Evolutionary conservation across 1,284 basidiomycete genomes (phyloP), one percentile per base, ranked within the genome.

Genomic region (Apiotrichum siamense): DNA sequence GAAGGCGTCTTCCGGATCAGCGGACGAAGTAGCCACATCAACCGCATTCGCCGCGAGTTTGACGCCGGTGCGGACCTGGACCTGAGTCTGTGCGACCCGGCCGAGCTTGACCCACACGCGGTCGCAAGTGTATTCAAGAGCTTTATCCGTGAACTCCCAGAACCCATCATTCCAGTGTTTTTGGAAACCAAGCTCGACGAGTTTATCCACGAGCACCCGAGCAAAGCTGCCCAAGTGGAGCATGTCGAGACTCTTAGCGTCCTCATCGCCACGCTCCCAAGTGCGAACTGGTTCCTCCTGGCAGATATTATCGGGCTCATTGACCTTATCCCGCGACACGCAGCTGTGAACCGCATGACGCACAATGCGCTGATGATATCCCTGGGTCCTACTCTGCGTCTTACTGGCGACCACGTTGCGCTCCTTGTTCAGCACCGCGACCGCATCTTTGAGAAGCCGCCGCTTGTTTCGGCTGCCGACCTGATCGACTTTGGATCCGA

Each of bases 31-130:
- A 75, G 70, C 40, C 89, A 93, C 74, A 78, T 90, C 27, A 74
- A 80, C 11, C 84, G 81, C 62, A 70, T 94, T 57, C 78, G 86
- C 36, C 76, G 78, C 23, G 88, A 91, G 68, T 94, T 93, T 69
- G 90, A 93, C 70, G 81, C 82, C 23, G 89, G 87, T 81, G 85
- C 84, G 44, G 90, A 94, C 73, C 87, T 84, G 62, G 84, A 90
- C 65, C 80, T 94, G 74, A 74, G 77, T 25, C 79, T 81, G 57
- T 85, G 83, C 60, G 80, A 81, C 41, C 87, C 88, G 23, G 82
- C 85, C 17, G 88, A 93, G 62, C 75, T 94, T 27, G 90, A 94
- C 67, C 90, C 90, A 32, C 89, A 94, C 66, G 87, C 90, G 2
- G 90, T 97, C 15, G 84, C 92, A 29, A 88, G 88, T 33, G 77